Evolutionary conservation across 2,329 filamentous ascomycete species (phyloP), one percentile per base, ranked within the genome.

Genomic region (Monilinia fructigena): DNA sequence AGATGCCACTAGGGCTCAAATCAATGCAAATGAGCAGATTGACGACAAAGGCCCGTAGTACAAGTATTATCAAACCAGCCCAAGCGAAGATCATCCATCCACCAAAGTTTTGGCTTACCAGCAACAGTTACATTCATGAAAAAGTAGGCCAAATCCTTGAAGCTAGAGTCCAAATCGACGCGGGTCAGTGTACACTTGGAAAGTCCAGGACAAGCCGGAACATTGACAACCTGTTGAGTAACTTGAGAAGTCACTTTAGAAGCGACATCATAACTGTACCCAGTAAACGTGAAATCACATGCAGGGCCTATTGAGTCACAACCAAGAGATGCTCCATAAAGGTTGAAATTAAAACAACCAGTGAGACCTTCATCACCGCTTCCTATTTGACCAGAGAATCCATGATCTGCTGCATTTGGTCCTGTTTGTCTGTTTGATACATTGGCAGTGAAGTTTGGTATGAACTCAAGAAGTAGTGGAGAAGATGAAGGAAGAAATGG

Each of bases 61-160:
- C 80, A 82, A 55, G 71, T 75, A 65, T 79, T 77, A 71, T 82
- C 74, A 45, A 74, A 78, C 81, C 81, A 82, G 8, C 77, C 76
- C 67, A 82, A 70, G 6, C 74, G 67, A 35, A 82, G 65, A 70
- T 83, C 78, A 69, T 83, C 81, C 60, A 78, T 78, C 80, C 80
- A 83, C 80, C 81, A 82, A 12, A 74, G 75, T 66, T 74, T 76
- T n/a, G 76, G 72, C 45, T 77, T 66, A 4, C 72, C 74, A n/a
- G 73, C 72, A n/a, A 76, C 76, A n/a, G 76, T 77, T 16, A 79
- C 72, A n/a, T 78, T 76, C 53, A 82, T 74, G 11, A 76, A 76
- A 70, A 83, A 67, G 2, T 77, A 76, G 63, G 74, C 77, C 50
- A 81, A 71, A 53, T 79, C 74, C 42, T 67, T 61, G 67, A 79